phyloP scores from a whole-genome alignment of 495 filamentous ascomycete species.

The Annulohypoxylon maeteangense region DNA sequence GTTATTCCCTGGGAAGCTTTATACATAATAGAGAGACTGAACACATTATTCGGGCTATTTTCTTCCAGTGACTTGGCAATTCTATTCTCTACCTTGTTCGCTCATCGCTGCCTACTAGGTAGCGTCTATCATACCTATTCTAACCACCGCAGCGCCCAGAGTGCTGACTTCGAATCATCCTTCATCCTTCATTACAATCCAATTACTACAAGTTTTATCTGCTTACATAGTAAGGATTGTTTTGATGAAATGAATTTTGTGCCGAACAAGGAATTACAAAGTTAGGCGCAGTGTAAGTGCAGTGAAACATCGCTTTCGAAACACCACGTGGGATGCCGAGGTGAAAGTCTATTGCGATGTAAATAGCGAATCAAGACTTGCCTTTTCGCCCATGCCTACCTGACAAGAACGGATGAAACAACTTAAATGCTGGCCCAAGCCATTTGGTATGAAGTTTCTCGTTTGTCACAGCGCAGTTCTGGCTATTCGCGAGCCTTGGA shows the following conservation, averaged over 20 bases:
- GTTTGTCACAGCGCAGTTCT: background rate
- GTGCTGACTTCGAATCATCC: background rate
- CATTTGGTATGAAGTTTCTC: conserved; percentile 1
- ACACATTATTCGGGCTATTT: background rate
- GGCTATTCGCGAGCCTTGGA: background rate
- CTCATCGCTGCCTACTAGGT: too few species aligned
- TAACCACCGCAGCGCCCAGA: background rate
- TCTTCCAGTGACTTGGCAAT: background rate
- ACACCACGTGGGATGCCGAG: conserved; percentile 31
- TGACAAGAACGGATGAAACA: background rate
- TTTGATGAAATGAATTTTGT: background rate
- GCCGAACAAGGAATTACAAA: conserved; percentile 3
- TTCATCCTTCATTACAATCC: background rate
- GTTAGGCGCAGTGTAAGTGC: background rate
- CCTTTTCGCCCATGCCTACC: background rate
- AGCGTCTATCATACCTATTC: background rate
- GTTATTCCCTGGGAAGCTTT: conserved; percentile 17
- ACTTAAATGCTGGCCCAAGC: too few species aligned
- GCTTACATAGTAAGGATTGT: background rate
- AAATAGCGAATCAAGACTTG: background rate
- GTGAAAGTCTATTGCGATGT: conserved; percentile 8
- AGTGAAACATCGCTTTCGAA: conserved; percentile 15
- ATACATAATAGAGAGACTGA: conserved; percentile 38
- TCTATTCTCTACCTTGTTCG: background rate
- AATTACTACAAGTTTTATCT: too few species aligned